These are phyloP conservation scores for Paramyrothecium roridum DNA, from an alignment of 2,329 filamentous ascomycete genomes.

Conservation along the genomic window DNA sequence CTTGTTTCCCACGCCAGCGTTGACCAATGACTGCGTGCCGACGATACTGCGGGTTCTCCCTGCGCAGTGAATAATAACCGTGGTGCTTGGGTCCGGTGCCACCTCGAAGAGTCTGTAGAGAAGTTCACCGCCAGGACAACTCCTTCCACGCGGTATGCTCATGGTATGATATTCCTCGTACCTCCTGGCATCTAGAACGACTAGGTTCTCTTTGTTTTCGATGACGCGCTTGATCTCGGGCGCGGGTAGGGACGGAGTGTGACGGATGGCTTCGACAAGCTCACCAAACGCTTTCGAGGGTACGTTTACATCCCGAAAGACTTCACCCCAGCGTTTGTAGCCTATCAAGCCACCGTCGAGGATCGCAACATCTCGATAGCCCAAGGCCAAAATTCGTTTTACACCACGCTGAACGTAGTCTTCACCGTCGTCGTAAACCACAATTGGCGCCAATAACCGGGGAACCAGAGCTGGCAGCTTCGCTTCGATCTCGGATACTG, in stretches of 20 bases:
- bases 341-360: slow-evolving; percentile 19
- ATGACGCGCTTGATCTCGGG: slow-evolving; percentile 19
- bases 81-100: slow-evolving; percentile 18
- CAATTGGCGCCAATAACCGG: slow-evolving; percentile 18
- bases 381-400: slow-evolving; percentile 14
- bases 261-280: slow-evolving; percentile 24
- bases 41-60: slow-evolving; percentile 27
- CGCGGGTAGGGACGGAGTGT: slow-evolving; percentile 22
- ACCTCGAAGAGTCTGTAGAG: slow-evolving; percentile 24
- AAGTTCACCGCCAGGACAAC: slow-evolving; percentile 26
- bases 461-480: slow-evolving; percentile 21
- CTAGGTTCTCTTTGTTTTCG: slow-evolving; percentile 14
- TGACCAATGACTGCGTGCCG: slow-evolving; percentile 23
- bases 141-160: slow-evolving; percentile 25
- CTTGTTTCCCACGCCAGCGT: slow-evolving; percentile 19
- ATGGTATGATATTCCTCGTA: slow-evolving; percentile 26
- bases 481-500: slow-evolving; percentile 22
- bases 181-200: slow-evolving; percentile 23
- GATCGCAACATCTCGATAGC: slow-evolving; percentile 19
- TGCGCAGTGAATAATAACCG: slow-evolving; percentile 24
- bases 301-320: slow-evolving; percentile 26
- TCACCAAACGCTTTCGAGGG: slow-evolving; percentile 27
- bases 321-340: slow-evolving; percentile 19
- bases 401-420: slow-evolving; percentile 18
- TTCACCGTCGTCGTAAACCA: slow-evolving; percentile 25